Percentiles rank a stretch among this genome's conserved stretches.
Evolutionary conservation across 306 rosid genomes (phyloP).

Genomic region (Vigna radiata): DNA sequence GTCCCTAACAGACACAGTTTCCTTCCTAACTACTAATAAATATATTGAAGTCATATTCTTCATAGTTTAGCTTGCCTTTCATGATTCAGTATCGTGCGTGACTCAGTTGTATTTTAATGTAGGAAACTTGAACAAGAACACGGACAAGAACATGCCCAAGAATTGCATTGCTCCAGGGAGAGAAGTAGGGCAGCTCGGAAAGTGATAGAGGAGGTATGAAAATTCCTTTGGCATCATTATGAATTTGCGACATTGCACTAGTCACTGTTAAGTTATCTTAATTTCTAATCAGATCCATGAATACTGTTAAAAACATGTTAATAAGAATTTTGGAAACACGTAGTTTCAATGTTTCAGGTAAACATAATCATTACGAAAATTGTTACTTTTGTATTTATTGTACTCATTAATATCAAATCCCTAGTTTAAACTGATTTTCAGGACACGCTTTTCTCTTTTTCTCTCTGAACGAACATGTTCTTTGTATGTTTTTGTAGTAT

Average conservation of each 20-base stretch:
- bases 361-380: neutral
- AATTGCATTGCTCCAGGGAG: slow-evolving; percentile 89
- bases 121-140: slow-evolving; percentile 59
- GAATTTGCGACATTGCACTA: neutral
- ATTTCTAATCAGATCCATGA: slow-evolving; percentile 36
- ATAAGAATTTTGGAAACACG: neutral
- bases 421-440: neutral
- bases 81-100: slow-evolving; percentile 16
- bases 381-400: neutral
- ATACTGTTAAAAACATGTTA: slow-evolving; percentile 14
- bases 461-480: slow-evolving; percentile 13
- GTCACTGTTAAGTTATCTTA: slow-evolving; percentile 31
- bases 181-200: slow-evolving; percentile 86
- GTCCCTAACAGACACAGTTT: slow-evolving; percentile 3
- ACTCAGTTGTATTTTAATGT: slow-evolving; percentile 30
- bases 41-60: slow-evolving; percentile 14
- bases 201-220: slow-evolving; percentile 69
- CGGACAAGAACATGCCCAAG: slow-evolving; percentile 60
- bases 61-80: slow-evolving; percentile 23
- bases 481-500: slow-evolving; percentile 61
- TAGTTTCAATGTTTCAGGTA: slow-evolving; percentile 1
- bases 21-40: slow-evolving; percentile 1
- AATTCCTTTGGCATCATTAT: slow-evolving; percentile 29
- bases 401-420: neutral
- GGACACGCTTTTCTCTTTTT: neutral